phyloP scores from a whole-genome alignment of 805 yeast species.

The Myxozyma kluyveri region DNA sequence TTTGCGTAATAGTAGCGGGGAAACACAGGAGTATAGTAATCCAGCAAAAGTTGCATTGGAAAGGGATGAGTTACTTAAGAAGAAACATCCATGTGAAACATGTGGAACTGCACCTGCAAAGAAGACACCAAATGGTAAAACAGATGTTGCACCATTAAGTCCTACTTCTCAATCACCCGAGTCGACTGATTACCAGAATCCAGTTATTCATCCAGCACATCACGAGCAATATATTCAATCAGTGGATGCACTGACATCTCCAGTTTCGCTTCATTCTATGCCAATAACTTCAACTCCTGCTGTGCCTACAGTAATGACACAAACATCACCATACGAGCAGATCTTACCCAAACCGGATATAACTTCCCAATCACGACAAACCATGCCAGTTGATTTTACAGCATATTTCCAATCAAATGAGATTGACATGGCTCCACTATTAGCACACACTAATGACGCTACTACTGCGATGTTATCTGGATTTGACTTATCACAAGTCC shows the following conservation, averaged over 20 bases:
- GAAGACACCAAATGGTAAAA: neutral
- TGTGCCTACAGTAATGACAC: neutral
- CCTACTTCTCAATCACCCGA: neutral
- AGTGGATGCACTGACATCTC: neutral
- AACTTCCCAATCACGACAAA: neutral
- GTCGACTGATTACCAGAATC: neutral
- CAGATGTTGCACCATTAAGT: neutral
- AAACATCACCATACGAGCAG: neutral
- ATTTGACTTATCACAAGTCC: too few species aligned
- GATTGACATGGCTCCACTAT: slow-evolving; percentile 3
- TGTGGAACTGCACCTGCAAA: slow-evolving; percentile 22
- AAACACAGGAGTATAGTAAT: slow-evolving; percentile 8
- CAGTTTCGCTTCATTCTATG: neutral
- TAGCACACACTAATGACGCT: too few species aligned
- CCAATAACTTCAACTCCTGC: too few species aligned
- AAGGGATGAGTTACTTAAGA: slow-evolving; percentile 12
- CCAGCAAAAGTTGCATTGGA: neutral
- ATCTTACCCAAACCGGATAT: neutral
- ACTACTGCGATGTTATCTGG: too few species aligned
- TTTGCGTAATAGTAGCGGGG: slow-evolving; percentile 6
- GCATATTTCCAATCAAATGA: slow-evolving; percentile 24
- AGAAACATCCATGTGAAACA: slow-evolving; percentile 21
- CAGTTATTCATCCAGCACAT: too few species aligned
- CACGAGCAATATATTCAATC: too few species aligned
- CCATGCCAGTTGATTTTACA: slow-evolving; percentile 20